Evolutionary conservation across 805 yeast genomes (phyloP).

Genomic region (Suhomyces sp.): DNA sequence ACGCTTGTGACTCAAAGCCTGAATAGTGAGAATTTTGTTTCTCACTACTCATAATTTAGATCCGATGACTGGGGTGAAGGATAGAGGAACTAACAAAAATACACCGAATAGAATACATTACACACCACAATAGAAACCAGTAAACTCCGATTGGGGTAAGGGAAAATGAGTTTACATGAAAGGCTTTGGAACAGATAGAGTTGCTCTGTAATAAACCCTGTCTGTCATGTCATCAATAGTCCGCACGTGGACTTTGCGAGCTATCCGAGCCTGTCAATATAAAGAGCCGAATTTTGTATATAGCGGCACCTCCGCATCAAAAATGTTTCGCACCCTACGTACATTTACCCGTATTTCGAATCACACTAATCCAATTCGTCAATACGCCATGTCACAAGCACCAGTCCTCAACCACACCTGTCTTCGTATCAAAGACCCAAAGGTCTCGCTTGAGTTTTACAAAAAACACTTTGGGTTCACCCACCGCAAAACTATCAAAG

Average conservation of each 20-base stretch:
- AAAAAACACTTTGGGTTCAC: conserved; percentile 71
- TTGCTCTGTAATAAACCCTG: background rate
- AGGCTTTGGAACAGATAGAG: too few species aligned
- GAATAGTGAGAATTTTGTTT: too few species aligned
- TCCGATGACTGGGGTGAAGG: too few species aligned
- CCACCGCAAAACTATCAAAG: conserved; percentile 48
- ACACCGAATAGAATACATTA: too few species aligned
- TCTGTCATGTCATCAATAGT: background rate
- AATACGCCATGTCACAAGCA: background rate
- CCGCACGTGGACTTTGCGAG: background rate
- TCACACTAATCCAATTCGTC: background rate
- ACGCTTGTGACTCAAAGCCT: too few species aligned
- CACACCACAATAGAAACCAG: too few species aligned
- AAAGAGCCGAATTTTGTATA: background rate
- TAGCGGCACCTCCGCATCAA: background rate
- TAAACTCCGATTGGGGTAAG: too few species aligned
- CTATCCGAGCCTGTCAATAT: background rate
- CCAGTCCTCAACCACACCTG: conserved; percentile 60
- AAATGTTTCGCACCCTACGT: background rate
- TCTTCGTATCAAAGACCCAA: conserved; percentile 80
- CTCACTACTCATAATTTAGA: too few species aligned
- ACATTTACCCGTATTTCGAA: background rate
- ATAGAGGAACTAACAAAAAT: too few species aligned
- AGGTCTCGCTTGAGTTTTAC: conserved; percentile 70
- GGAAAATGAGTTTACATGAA: too few species aligned